A percentile compares a stretch with the other conserved stretches of the same genome.
Evolutionary conservation across 768 basidiomycete species (phyloP).

Genomic region (Agaricus sinodeliciosus): DNA sequence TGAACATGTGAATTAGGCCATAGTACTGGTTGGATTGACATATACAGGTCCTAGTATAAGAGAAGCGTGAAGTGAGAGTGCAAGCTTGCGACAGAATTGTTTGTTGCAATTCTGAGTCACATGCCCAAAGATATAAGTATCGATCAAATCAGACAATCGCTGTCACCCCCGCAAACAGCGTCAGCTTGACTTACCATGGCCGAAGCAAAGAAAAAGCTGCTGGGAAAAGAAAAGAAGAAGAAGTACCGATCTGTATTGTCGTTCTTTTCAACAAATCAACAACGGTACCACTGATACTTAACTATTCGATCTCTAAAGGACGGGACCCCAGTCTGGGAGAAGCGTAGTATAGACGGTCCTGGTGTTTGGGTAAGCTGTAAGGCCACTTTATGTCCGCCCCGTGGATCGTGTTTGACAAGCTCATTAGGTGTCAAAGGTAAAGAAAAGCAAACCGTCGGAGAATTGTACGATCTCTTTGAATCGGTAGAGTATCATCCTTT

Average conservation of each 20-base stretch:
- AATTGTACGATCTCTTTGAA: slow-evolving; percentile 75
- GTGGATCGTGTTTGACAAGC: neutral
- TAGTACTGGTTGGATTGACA: too few relatives aligned
- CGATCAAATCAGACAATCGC: neutral
- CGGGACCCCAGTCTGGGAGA: slow-evolving; percentile 61
- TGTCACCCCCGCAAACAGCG: neutral
- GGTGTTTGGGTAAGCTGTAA: slow-evolving; percentile 80
- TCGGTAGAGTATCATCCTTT: slow-evolving; percentile 36
- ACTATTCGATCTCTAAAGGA: slow-evolving; percentile 34
- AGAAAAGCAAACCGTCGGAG: slow-evolving; percentile 71
- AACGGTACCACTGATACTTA: neutral
- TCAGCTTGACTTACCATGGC: slow-evolving; percentile 14
- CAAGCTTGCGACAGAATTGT: neutral
- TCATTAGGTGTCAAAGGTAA: slow-evolving; percentile 64
- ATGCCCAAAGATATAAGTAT: neutral
- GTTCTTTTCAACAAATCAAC: neutral
- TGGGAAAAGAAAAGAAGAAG: slow-evolving; percentile 31
- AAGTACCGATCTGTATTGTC: slow-evolving; percentile 44
- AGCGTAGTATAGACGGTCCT: slow-evolving; percentile 66
- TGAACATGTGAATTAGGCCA: too few relatives aligned
- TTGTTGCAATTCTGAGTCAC: neutral
- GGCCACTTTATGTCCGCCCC: slow-evolving; percentile 12
- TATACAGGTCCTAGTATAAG: too few relatives aligned
- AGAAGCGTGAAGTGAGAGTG: too few relatives aligned
- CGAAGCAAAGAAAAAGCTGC: slow-evolving; percentile 22